Percentiles rank a stretch among this genome's conserved stretches.
Conservation (phyloP, 495 filamentous ascomycete species). For the Neurospora sp. region DNA sequence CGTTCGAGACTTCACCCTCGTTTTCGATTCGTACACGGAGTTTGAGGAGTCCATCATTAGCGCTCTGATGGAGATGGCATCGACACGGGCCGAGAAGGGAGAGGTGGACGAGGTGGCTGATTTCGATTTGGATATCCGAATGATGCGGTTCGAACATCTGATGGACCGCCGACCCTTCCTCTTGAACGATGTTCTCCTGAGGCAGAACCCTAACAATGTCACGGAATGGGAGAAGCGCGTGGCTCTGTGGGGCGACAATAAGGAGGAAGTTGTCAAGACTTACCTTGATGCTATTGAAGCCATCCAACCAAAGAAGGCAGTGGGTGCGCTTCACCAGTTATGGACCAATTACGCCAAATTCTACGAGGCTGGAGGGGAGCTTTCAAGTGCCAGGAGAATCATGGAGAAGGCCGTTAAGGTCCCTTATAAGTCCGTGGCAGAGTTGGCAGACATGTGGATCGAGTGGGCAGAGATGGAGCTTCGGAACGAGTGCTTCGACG, state of each 20-base stretch:
- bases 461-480: constrained; percentile 99
- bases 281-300: constrained; percentile 91
- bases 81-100: constrained; percentile 70
- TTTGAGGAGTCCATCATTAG: constrained; percentile 96
- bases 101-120: constrained; percentile 78
- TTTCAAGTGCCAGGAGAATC: constrained; percentile 79
- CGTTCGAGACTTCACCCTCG: constrained; percentile 92
- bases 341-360: constrained; percentile 98
- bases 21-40: constrained; percentile 94
- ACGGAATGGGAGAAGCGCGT: constrained; percentile 96
- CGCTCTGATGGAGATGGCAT: constrained; percentile 79
- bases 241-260: constrained; percentile 90
- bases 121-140: constrained; percentile 91
- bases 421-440: constrained; percentile 87
- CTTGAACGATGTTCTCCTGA: constrained; percentile 88
- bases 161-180: constrained; percentile 97
- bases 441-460: constrained; percentile 96
- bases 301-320: constrained; percentile 88
- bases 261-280: constrained; percentile 80
- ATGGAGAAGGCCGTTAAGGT: constrained; percentile 98
- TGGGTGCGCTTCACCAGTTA: constrained; percentile 86
- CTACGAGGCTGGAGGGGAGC: constrained; percentile 82
- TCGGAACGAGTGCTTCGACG: constrained; percentile 90
- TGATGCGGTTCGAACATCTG: constrained; percentile 95
- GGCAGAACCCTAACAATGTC: constrained; percentile 96